phyloP scores from a whole-genome alignment of 306 rosid genomes.

The Vigna trinervia region DNA sequence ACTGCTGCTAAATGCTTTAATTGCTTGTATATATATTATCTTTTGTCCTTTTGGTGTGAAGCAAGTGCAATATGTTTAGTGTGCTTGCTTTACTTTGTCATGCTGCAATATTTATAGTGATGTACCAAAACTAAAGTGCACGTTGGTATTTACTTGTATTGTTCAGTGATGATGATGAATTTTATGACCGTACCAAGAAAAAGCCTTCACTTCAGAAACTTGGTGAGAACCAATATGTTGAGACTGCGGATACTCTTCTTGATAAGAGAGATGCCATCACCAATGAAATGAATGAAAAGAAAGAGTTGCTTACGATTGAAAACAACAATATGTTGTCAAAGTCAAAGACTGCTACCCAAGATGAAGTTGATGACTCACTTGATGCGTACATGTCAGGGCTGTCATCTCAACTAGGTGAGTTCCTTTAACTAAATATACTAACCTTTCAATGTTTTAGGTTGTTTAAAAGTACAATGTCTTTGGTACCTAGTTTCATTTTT shows the following conservation, averaged over 20 bases:
- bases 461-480: slow-evolving; percentile 29
- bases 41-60: slow-evolving; percentile 10
- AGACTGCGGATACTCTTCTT: slow-evolving; percentile 91
- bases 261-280: slow-evolving; percentile 79
- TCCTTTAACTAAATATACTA: slow-evolving; percentile 32
- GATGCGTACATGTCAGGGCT: slow-evolving; percentile 96
- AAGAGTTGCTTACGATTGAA: slow-evolving; percentile 69
- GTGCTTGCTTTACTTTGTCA: slow-evolving; percentile 1
- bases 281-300: slow-evolving; percentile 71
- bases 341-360: slow-evolving; percentile 50
- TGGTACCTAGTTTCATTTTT: slow-evolving; percentile 21
- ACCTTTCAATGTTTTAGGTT: slow-evolving; percentile 4
- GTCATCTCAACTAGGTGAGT: slow-evolving; percentile 88
- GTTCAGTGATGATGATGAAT: slow-evolving; percentile 91
- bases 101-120: slow-evolving; percentile 12
- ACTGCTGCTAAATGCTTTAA: slow-evolving; percentile 32
- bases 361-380: slow-evolving; percentile 72
- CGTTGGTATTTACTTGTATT: slow-evolving; percentile 41
- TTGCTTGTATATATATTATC: slow-evolving; percentile 21
- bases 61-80: not conserved
- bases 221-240: slow-evolving; percentile 72
- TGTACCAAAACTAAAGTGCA: slow-evolving; percentile 28
- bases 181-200: slow-evolving; percentile 89
- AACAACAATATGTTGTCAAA: slow-evolving; percentile 51
- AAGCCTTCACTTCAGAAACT: slow-evolving; percentile 61